A percentile compares a stretch with the other conserved stretches of the same genome.
Conservation (phyloP, 2,329 filamentous ascomycete species). For the Rutstroemia sp. region DNA sequence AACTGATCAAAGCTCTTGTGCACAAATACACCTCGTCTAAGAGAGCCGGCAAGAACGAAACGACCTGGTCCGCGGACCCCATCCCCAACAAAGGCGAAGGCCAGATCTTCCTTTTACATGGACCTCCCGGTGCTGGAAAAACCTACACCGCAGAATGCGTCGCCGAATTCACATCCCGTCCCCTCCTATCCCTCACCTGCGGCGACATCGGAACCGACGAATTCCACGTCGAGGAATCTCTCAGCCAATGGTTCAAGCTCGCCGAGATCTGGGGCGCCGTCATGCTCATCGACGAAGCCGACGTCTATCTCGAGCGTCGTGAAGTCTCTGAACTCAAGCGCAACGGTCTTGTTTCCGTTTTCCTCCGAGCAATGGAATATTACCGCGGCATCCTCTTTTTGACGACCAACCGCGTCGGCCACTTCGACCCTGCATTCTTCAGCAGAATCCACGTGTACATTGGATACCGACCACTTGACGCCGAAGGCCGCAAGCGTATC, state of each 20-base stretch:
- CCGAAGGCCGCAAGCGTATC: conserved; percentile 22
- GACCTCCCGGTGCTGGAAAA: conserved; percentile 19
- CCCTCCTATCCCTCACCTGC: conserved; percentile 31
- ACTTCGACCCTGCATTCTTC: conserved; percentile 35
- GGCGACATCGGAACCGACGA: conserved; percentile 43
- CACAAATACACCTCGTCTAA: conserved; percentile 16
- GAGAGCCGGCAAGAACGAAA: not conserved
- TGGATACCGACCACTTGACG: conserved; percentile 25
- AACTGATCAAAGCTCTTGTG: conserved; percentile 19
- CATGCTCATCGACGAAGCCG: conserved; percentile 45
- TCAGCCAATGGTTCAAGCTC: conserved; percentile 40
- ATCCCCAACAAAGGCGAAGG: conserved; percentile 21
- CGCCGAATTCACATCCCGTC: conserved; percentile 21
- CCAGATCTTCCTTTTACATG: conserved; percentile 20
- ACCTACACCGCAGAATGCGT: conserved; percentile 21
- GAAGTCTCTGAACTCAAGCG: conserved; percentile 27
- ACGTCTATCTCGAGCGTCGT: conserved; percentile 39
- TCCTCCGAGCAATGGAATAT: conserved; percentile 35
- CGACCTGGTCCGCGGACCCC: conserved; percentile 15
- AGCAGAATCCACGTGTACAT: conserved; percentile 32
- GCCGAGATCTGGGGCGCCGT: conserved; percentile 44
- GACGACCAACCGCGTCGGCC: conserved; percentile 35
- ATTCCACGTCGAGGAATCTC: conserved; percentile 37
- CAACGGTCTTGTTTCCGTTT: conserved; percentile 31
- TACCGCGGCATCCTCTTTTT: conserved; percentile 37